Percentiles rank a stretch among this genome's conserved stretches.
These are phyloP conservation scores for Plantago lanceolata DNA, from an alignment of 305 asterid genomes.

Conservation along the genomic window DNA sequence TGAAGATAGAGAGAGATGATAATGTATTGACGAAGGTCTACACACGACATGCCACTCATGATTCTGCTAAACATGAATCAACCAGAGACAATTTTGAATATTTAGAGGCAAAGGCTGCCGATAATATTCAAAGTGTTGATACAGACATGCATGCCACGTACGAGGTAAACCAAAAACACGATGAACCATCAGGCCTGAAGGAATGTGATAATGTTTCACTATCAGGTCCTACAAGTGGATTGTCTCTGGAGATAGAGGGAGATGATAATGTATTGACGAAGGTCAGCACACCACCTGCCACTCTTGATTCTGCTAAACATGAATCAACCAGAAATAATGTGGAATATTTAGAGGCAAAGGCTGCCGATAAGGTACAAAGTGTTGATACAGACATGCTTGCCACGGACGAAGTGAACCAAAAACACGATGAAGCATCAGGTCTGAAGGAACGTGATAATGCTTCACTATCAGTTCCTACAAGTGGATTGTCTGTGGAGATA, in stretches of 20 bases:
- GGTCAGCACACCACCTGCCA: not conserved
- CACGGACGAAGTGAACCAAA: not conserved
- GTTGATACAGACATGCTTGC: not conserved
- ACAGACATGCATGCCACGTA: not conserved
- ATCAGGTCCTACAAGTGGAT: not conserved
- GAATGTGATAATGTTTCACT: not conserved
- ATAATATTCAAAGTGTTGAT: not conserved
- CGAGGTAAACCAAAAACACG: not conserved
- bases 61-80: not conserved
- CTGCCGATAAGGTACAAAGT: not conserved
- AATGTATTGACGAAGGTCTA: not conserved
- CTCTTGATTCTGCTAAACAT: not conserved
- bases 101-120: conserved; percentile 1
- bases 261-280: not conserved
- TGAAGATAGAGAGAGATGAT: not conserved
- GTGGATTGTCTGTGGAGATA: not conserved
- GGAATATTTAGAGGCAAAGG: conserved; percentile 6
- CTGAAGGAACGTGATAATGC: not conserved
- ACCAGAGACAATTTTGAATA: conserved; percentile 8
- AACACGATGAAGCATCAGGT: not conserved
- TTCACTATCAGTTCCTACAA: not conserved
- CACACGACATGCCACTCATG: not conserved
- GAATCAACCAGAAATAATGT: not conserved
- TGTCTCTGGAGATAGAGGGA: not conserved
- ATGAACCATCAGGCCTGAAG: not conserved